Base-by-base conservation (phyloP, 768 basidiomycete species). In the Pulveroboletus sp. region DNA sequence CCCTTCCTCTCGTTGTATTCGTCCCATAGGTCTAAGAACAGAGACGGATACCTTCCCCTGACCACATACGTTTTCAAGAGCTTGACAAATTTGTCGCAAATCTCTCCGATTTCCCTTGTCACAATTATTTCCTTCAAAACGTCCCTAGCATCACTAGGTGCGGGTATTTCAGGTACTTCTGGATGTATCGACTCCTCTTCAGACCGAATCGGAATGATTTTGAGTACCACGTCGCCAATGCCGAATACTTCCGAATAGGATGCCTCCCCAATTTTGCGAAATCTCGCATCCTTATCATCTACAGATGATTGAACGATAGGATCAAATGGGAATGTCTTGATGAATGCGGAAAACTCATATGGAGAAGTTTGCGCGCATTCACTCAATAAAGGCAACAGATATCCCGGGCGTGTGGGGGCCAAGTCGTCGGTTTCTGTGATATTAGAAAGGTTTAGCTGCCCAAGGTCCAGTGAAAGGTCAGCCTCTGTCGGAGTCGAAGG, bases 221-320 rank as follows among this genome's bases (percentile, higher is more conserved):
- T 95, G 55, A 94, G 75, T n/a, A 94, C 93, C 31, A 94, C 81
- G 56, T 88, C 81, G 3, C 86, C 86, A 44, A 93, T 85, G 8
- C 87, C 87, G 66, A 91, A 99, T 27, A 99, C 96, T 63, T 99
- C 96, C 0, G 92, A 95, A 68, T 88, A 99, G 43, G 89, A 91
- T 7, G 96, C 96, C 71, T 99, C 96, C 37, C 95, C 95, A 40
- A 97, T 84, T 69, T 99, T 99, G 57, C 70, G 75, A 68, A 93
- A 92, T 6, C 49, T 67, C 21, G 67, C 52, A 52, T 69, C 56
- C 57, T 57, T 69, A 57, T 51, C 59, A 32, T 60, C 57, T 28
- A 57, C 54, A 9, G 62, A 60, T 38, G 68, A 65, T 40, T 63
- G 70, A n/a, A 87, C 76, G 47, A 88, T 73, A 3, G 82, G 78